Evolutionary conservation across 352 stramenopile genomes (phyloP).

Genomic region (Phytophthora pini): DNA sequence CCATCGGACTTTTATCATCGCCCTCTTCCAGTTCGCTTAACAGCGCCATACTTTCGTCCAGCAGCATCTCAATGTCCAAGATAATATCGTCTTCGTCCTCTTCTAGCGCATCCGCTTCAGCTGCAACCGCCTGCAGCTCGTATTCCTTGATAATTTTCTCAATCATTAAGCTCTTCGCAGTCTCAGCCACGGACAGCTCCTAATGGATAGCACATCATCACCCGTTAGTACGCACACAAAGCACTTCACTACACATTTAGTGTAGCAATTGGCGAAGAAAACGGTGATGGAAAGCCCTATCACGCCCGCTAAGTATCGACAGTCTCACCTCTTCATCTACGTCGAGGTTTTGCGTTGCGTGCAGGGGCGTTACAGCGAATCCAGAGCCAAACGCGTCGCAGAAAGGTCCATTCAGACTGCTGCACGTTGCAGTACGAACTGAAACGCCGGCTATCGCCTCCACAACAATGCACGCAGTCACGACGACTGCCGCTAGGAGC

Average conservation of each 20-base stretch:
- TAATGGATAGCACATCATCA: constrained; percentile 18
- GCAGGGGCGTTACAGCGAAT: constrained; percentile 41
- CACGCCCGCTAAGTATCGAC: not conserved
- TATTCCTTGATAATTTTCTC: constrained; percentile 76
- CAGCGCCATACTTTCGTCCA: constrained; percentile 56
- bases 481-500: constrained; percentile 7
- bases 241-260: not conserved
- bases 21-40: constrained; percentile 38
- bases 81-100: constrained; percentile 38
- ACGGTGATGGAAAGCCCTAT: not conserved
- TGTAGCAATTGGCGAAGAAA: not conserved
- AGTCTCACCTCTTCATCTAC: constrained; percentile 45
- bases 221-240: not conserved
- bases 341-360: constrained; percentile 56
- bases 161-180: constrained; percentile 54
- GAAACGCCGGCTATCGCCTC: not conserved
- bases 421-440: constrained; percentile 37
- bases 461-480: constrained; percentile 12
- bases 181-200: constrained; percentile 31
- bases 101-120: constrained; percentile 19
- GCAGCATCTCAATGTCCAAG: constrained; percentile 56
- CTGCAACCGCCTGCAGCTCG: constrained; percentile 47
- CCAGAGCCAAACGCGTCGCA: constrained; percentile 38
- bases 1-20: constrained; percentile 49
- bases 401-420: constrained; percentile 76